These are phyloP conservation scores for Yamadazyma jaroonii DNA, from an alignment of 1,139 yeast species.

Conservation along the genomic window DNA sequence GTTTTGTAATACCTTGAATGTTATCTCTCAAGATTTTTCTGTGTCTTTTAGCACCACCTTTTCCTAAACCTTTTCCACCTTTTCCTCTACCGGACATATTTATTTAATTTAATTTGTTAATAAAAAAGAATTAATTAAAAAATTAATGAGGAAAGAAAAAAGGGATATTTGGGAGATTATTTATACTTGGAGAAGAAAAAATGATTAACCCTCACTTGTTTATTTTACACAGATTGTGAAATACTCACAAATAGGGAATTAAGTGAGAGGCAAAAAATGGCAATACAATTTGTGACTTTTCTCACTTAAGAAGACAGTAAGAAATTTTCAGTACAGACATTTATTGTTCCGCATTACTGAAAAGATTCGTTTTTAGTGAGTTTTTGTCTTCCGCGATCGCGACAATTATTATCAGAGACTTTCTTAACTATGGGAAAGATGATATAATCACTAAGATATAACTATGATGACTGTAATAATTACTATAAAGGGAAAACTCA, in stretches of 20 bases:
- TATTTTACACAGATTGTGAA: background rate
- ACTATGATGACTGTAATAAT: background rate
- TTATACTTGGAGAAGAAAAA: background rate
- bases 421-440: background rate
- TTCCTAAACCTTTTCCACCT: slow-evolving; percentile 99
- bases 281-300: background rate
- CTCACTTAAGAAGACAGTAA: background rate
- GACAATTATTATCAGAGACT: background rate
- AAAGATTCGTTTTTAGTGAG: background rate
- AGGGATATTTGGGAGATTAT: slow-evolving; percentile 8
- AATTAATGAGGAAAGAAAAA: slow-evolving; percentile 10
- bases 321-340: slow-evolving; percentile 3
- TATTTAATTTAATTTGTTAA: slow-evolving; percentile 1
- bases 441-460: background rate
- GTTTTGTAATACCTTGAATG: slow-evolving; percentile 99
- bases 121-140: slow-evolving; percentile 1
- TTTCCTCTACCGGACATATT: slow-evolving; percentile 98
- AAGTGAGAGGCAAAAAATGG: background rate
- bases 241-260: background rate
- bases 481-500: background rate
- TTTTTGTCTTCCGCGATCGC: background rate
- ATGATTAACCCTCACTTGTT: background rate
- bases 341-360: background rate
- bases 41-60: slow-evolving; percentile 99
- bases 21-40: slow-evolving; percentile 99